Percentiles rank a stretch among this genome's conserved stretches.
Evolutionary conservation across 306 rosid species (phyloP).

Genomic region (Rosa multiflora): DNA sequence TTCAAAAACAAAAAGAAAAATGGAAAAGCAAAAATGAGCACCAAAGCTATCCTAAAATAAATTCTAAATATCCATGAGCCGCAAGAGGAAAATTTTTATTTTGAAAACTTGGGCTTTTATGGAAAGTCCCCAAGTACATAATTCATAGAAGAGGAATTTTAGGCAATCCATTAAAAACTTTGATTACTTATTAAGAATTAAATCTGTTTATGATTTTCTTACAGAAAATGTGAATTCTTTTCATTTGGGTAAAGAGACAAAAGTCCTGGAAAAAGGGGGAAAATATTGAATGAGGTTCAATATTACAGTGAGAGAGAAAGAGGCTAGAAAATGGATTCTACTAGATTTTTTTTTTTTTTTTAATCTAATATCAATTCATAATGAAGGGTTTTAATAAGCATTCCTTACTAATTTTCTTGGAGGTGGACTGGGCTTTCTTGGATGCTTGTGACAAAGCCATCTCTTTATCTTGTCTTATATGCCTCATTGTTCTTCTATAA

Average conservation of each 20-base stretch:
- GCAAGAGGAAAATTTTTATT: not conserved
- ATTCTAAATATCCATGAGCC: not conserved
- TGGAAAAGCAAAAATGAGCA: not conserved
- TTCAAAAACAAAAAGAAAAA: not conserved
- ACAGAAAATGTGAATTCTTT: not conserved
- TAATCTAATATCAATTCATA: not conserved
- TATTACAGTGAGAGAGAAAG: not conserved
- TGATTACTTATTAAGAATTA: not conserved
- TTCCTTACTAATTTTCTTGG: conserved; percentile 36
- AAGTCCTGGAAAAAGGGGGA: conserved; percentile 42
- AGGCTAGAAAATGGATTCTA: conserved; percentile 22
- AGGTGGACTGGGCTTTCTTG: conserved; percentile 32
- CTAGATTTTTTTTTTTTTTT: no score
- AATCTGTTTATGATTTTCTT: conserved; percentile 8
- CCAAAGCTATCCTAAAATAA: not conserved
- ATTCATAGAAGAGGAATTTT: not conserved
- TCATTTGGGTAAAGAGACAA: conserved; percentile 23
- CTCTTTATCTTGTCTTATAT: conserved; percentile 30
- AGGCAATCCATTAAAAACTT: not conserved
- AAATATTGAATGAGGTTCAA: conserved; percentile 16
- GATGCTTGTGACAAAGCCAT: conserved; percentile 30
- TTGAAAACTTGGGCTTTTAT: not conserved
- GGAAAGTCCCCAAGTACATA: not conserved
- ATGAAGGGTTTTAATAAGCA: conserved; percentile 28
- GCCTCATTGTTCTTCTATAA: conserved; percentile 47